phyloP scores from a whole-genome alignment of 345 rosid genomes.

The Camelina neglecta region DNA sequence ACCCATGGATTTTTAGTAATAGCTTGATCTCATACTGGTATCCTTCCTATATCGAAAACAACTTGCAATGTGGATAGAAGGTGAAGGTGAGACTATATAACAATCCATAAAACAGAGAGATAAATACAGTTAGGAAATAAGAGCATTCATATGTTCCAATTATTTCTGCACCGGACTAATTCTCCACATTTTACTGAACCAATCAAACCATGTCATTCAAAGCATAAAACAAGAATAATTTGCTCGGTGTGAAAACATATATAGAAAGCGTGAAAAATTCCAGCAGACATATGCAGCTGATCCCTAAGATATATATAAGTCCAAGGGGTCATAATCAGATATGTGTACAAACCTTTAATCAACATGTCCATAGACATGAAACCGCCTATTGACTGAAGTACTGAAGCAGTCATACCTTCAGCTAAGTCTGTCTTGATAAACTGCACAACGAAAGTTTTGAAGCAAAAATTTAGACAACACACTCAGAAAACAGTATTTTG shows the following conservation, averaged over 20 bases:
- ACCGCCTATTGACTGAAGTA: conserved; percentile 65
- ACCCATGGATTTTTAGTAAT: neutral
- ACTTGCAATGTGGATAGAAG: conserved; percentile 7
- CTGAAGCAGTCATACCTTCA: conserved; percentile 28
- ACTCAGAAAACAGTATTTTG: neutral
- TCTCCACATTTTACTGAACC: neutral
- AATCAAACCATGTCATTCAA: conserved; percentile 6
- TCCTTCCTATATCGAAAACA: neutral
- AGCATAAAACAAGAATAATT: neutral
- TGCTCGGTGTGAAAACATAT: neutral
- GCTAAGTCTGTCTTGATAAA: conserved; percentile 78
- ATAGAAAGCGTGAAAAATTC: neutral
- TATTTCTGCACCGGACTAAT: neutral
- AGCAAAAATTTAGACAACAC: conserved; percentile 11
- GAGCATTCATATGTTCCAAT: neutral
- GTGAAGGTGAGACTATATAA: neutral
- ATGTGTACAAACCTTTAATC: conserved; percentile 63
- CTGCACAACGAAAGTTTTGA: conserved; percentile 52
- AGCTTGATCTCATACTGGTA: neutral
- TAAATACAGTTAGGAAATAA: neutral
- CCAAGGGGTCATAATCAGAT: neutral
- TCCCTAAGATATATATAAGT: neutral
- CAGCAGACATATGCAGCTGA: neutral
- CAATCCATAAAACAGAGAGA: conserved; percentile 7
- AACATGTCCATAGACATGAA: conserved; percentile 77